phyloP scores from a whole-genome alignment of 805 yeast genomes.

The Peterozyma xylosa region DNA sequence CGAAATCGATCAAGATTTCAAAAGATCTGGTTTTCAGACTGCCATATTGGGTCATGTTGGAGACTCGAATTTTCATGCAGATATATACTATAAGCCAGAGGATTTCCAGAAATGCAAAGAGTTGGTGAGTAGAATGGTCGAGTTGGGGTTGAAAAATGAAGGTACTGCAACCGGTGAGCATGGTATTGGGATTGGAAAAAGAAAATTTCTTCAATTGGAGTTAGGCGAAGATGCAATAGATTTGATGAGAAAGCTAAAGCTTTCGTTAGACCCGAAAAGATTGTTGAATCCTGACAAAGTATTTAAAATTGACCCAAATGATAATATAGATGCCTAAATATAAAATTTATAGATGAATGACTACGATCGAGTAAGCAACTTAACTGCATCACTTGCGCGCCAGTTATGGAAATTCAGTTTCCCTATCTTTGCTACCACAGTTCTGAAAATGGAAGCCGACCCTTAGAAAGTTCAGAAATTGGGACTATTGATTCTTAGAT shows the following conservation, averaged over 20 bases:
- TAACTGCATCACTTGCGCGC: no score
- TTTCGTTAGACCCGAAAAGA: slow-evolving; percentile 32
- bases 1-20: slow-evolving; percentile 21
- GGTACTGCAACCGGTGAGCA: slow-evolving; percentile 36
- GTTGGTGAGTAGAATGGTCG: slow-evolving; percentile 48
- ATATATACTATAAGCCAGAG: slow-evolving; percentile 26
- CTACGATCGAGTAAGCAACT: no score
- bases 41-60: slow-evolving; percentile 36
- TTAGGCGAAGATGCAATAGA: slow-evolving; percentile 30
- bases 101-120: slow-evolving; percentile 23
- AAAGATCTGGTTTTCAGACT: slow-evolving; percentile 25
- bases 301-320: slow-evolving; percentile 27
- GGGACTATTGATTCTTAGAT: no score
- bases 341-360: background rate
- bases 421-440: no score
- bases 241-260: slow-evolving; percentile 34
- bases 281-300: slow-evolving; percentile 39
- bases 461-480: no score
- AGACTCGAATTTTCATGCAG: slow-evolving; percentile 39
- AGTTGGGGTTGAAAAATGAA: slow-evolving; percentile 41
- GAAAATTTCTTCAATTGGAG: slow-evolving; percentile 29
- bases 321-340: background rate
- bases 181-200: slow-evolving; percentile 39
- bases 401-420: no score
- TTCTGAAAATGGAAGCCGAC: no score